phyloP scores from a whole-genome alignment of 2,329 filamentous ascomycete genomes.

The Alternaria ventricosa region DNA sequence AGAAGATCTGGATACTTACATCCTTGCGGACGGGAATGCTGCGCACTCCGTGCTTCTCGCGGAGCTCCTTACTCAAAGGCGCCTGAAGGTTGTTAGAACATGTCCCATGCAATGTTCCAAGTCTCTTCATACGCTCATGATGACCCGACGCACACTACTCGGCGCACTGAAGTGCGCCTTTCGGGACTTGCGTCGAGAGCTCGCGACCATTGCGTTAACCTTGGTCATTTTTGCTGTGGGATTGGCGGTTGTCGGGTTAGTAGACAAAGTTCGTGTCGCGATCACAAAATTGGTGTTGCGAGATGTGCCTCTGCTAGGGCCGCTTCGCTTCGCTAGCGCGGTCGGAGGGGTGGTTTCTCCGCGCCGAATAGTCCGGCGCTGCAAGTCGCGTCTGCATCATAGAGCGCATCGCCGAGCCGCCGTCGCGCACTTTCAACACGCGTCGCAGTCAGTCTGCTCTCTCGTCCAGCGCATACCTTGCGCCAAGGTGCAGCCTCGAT shows the following conservation, averaged over 20 bases:
- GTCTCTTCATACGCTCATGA: constrained; percentile 81
- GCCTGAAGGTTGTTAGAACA: constrained; percentile 46
- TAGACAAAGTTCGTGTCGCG: constrained; percentile 27
- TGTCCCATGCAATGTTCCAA: constrained; percentile 55
- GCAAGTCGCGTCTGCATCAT: background rate
- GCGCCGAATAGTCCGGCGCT: constrained; percentile 1
- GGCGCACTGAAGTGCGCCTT: constrained; percentile 98
- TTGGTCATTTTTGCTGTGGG: constrained; percentile 70
- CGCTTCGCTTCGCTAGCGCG: constrained; percentile 22
- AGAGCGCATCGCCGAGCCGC: background rate
- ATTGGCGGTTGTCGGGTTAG: constrained; percentile 43
- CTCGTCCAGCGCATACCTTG: background rate
- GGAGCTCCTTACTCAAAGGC: constrained; percentile 75
- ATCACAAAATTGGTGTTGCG: constrained; percentile 24
- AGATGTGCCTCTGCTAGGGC: constrained; percentile 12
- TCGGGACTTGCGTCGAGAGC: constrained; percentile 97
- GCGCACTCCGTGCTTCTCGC: constrained; percentile 97
- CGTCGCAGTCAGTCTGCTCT: constrained; percentile 2
- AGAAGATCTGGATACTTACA: constrained; percentile 30
- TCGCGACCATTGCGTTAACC: constrained; percentile 68
- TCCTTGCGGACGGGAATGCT: constrained; percentile 95
- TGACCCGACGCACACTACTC: constrained; percentile 90
- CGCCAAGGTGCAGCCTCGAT: background rate
- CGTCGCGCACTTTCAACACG: constrained; percentile 9
- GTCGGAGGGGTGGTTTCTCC: constrained; percentile 15